A percentile compares a stretch with the other conserved stretches of the same genome.
Conservation (phyloP, 2,329 filamentous ascomycete species). For the Apiospora rasikravindrae region DNA sequence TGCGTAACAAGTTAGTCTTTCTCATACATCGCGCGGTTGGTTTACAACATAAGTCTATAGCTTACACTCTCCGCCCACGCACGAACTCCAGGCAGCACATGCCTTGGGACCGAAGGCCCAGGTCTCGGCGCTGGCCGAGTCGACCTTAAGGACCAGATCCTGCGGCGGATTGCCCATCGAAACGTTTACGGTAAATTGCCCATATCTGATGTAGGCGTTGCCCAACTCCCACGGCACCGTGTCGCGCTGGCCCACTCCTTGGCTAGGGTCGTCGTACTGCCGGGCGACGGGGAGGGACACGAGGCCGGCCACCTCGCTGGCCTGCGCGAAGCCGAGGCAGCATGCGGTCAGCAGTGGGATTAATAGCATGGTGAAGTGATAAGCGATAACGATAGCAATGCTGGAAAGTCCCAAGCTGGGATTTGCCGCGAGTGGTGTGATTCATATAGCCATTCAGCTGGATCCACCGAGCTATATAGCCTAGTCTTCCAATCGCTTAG, state of each 20-base stretch:
- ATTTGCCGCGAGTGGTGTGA: background rate
- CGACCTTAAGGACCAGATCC: constrained; percentile 18
- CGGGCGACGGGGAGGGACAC: background rate
- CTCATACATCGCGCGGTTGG: background rate
- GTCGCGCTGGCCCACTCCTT: background rate
- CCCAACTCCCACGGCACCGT: constrained; percentile 13
- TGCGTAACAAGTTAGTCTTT: background rate
- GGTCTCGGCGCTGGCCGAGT: constrained; percentile 18
- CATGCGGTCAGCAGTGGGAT: background rate
- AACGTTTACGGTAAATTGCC: constrained; percentile 17
- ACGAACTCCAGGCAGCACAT: background rate
- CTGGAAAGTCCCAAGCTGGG: background rate
- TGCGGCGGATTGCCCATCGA: constrained; percentile 19
- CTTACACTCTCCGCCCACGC: constrained; percentile 18
- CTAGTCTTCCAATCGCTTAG: background rate
- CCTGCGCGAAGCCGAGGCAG: background rate
- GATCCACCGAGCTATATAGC: background rate
- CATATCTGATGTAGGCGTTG: constrained; percentile 17
- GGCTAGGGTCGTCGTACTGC: background rate
- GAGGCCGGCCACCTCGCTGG: background rate
- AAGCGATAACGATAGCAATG: background rate
- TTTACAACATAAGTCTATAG: too few species aligned
- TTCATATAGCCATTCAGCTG: constrained; percentile 13
- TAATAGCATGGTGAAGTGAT: background rate
- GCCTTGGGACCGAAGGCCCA: constrained; percentile 14